phyloP scores from a whole-genome alignment of 352 stramenopile species.

The Peronospora belbahrii region DNA sequence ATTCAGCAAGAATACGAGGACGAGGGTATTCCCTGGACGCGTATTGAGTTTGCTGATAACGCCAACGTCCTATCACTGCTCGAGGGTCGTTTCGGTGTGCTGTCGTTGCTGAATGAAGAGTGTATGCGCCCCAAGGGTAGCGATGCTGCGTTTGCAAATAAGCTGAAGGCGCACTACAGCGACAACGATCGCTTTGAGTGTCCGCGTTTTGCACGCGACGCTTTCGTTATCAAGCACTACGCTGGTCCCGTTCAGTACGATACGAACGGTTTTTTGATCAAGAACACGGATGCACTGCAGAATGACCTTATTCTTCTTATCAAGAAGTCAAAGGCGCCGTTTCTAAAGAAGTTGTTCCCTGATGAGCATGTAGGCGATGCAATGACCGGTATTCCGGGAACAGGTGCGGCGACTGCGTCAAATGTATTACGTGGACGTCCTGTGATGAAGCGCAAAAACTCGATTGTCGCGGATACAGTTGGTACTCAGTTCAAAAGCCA shows the following conservation, averaged over 20 bases:
- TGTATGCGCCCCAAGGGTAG: slow-evolving; percentile 85
- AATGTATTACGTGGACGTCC: slow-evolving; percentile 23
- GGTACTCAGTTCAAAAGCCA: slow-evolving; percentile 92
- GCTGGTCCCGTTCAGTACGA: slow-evolving; percentile 94
- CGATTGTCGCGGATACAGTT: slow-evolving; percentile 76
- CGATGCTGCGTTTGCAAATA: slow-evolving; percentile 82
- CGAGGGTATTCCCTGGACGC: slow-evolving; percentile 89
- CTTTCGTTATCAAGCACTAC: slow-evolving; percentile 95
- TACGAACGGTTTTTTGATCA: slow-evolving; percentile 90
- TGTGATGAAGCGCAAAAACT: slow-evolving; percentile 65
- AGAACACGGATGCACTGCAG: slow-evolving; percentile 94
- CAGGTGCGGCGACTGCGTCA: slow-evolving; percentile 7
- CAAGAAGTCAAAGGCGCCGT: slow-evolving; percentile 55
- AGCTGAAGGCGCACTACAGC: slow-evolving; percentile 83
- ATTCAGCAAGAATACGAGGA: slow-evolving; percentile 94
- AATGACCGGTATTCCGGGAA: slow-evolving; percentile 33
- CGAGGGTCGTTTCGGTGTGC: slow-evolving; percentile 80
- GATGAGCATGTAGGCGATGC: slow-evolving; percentile 53
- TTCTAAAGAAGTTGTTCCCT: slow-evolving; percentile 74
- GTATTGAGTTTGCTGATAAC: slow-evolving; percentile 90
- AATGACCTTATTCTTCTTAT: slow-evolving; percentile 88
- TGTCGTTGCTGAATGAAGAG: slow-evolving; percentile 92
- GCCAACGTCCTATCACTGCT: slow-evolving; percentile 87
- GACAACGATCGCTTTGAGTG: slow-evolving; percentile 85
- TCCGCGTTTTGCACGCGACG: slow-evolving; percentile 72